Evolutionary conservation across 1,284 basidiomycete species (phyloP).

Genomic region (Malassezia japonica): DNA sequence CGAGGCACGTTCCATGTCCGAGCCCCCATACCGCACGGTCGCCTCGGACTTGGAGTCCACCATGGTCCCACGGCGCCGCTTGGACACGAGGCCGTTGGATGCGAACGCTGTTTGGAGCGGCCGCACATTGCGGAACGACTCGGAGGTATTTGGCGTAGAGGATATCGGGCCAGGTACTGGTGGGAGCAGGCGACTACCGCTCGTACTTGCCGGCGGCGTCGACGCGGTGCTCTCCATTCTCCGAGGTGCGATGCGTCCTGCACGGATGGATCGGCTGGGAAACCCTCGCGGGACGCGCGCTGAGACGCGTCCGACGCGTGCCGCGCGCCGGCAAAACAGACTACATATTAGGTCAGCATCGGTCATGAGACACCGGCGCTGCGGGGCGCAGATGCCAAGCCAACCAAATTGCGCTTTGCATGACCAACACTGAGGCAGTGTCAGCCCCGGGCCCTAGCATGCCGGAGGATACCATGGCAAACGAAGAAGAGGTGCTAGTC

Average conservation of each 20-base stretch:
- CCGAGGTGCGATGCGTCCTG: background rate
- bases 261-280: conserved; percentile 1
- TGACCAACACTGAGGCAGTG: no score
- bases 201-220: background rate
- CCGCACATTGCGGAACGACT: conserved; percentile 50
- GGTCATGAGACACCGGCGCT: no score
- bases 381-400: no score
- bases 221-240: background rate
- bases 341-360: background rate
- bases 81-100: conserved; percentile 50
- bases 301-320: conserved; percentile 1
- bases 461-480: no score
- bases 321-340: background rate
- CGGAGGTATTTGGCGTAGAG: conserved; percentile 32
- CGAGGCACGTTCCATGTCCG: background rate
- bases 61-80: conserved; percentile 23
- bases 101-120: conserved; percentile 50
- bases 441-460: no score
- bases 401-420: no score
- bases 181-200: background rate
- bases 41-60: background rate
- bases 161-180: background rate
- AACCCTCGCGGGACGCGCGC: background rate
- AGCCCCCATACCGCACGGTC: background rate
- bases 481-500: no score